phyloP scores from a whole-genome alignment of 1,139 yeast species.

The Saccharomycopsis hybrid region DNA sequence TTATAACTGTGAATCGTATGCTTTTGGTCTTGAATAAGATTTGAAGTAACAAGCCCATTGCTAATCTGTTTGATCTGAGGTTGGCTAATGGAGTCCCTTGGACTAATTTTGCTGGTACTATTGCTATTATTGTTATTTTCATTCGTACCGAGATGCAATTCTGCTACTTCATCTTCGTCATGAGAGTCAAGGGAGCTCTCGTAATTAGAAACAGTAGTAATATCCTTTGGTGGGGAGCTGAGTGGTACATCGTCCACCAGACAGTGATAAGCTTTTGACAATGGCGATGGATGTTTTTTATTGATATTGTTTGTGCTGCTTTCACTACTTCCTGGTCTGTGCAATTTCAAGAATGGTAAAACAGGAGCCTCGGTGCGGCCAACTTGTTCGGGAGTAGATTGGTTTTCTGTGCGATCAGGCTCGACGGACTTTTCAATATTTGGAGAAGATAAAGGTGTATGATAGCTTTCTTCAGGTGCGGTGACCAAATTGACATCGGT shows the following conservation, averaged over 20 bases:
- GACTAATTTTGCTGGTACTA: no score
- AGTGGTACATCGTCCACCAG: conserved; percentile 10
- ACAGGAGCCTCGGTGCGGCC: no score
- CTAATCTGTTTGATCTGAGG: not conserved
- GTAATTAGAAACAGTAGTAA: conserved; percentile 19
- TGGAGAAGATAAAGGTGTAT: conserved; percentile 19
- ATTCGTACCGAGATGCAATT: no score
- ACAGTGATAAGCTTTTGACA: no score
- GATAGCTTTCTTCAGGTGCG: conserved; percentile 5
- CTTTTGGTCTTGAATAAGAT: not conserved
- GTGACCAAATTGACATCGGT: conserved; percentile 4
- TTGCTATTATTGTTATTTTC: not conserved
- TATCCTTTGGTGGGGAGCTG: conserved; percentile 18
- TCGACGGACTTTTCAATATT: no score
- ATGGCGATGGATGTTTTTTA: no score
- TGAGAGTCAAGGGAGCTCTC: conserved; percentile 14
- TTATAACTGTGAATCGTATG: conserved; percentile 6
- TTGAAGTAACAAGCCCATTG: no score
- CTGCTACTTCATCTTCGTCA: conserved; percentile 8
- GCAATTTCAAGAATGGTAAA: no score
- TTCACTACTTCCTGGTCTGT: no score
- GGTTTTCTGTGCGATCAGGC: no score
- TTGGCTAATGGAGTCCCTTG: not conserved
- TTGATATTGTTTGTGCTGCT: no score
- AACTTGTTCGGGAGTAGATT: no score